Conservation (phyloP, 805 yeast genomes). For the Candida chauliodis region DNA sequence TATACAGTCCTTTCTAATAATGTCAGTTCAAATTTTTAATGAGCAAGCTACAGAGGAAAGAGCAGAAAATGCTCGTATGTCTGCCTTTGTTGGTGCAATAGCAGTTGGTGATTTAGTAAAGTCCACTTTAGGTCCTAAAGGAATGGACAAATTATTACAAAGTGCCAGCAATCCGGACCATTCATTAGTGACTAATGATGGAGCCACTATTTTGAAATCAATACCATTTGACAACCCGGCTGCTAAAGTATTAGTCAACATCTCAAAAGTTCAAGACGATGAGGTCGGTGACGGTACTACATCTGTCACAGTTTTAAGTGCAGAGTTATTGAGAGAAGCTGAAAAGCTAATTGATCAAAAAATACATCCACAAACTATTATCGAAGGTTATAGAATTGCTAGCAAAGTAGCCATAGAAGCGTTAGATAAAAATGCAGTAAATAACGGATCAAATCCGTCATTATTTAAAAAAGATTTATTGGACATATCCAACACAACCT, state of each 20-base stretch:
- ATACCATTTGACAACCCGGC: slow-evolving; percentile 97
- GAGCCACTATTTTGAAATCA: slow-evolving; percentile 92
- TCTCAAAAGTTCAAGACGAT: slow-evolving; percentile 94
- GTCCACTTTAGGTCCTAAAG: slow-evolving; percentile 94
- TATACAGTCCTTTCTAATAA: too few relatives aligned
- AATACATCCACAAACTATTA: slow-evolving; percentile 96
- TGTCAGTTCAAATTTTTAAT: slow-evolving; percentile 91
- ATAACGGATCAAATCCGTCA: slow-evolving; percentile 56
- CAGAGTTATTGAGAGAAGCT: slow-evolving; percentile 91
- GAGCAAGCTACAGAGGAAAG: slow-evolving; percentile 97
- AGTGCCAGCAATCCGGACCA: slow-evolving; percentile 71
- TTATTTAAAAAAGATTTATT: slow-evolving; percentile 72
- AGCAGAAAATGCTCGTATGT: slow-evolving; percentile 96
- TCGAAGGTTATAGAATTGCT: slow-evolving; percentile 92
- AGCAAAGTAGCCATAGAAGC: slow-evolving; percentile 78
- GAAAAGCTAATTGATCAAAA: slow-evolving; percentile 87
- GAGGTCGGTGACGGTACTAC: slow-evolving; percentile 99
- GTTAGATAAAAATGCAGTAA: slow-evolving; percentile 73
- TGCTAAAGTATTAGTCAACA: slow-evolving; percentile 91
- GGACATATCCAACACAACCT: slow-evolving; percentile 87
- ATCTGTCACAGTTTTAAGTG: slow-evolving; percentile 84
- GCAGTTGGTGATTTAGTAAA: slow-evolving; percentile 98
- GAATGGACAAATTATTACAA: slow-evolving; percentile 94
- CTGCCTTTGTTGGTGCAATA: slow-evolving; percentile 97
- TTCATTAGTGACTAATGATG: slow-evolving; percentile 91